phyloP scores from a whole-genome alignment of 202 grass and related monocot species.

The Thinopyrum obtusiflorum region DNA sequence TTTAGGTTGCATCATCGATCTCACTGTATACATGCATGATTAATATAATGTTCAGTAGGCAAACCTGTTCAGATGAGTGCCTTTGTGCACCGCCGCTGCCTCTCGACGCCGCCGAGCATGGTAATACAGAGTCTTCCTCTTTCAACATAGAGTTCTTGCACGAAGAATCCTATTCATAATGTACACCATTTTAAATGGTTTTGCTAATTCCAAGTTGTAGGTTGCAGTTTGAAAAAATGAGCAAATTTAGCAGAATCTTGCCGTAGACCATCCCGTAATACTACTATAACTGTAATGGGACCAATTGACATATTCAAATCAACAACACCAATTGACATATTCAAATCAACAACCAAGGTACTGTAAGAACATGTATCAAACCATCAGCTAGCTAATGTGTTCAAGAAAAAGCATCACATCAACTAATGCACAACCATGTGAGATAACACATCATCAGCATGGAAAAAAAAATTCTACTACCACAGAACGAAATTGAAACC shows the following conservation, averaged over 20 bases:
- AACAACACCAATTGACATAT: too few species aligned
- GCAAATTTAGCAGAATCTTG: background rate
- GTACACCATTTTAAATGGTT: background rate
- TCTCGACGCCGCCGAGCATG: background rate
- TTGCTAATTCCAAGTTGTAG: background rate
- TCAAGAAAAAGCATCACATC: too few species aligned
- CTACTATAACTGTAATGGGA: too few species aligned
- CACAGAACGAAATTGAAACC: too few species aligned
- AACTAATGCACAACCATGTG: too few species aligned
- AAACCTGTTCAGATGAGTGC: constrained; percentile 13
- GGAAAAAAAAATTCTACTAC: too few species aligned
- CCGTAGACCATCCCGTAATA: too few species aligned
- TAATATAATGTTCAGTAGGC: background rate
- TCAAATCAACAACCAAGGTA: too few species aligned
- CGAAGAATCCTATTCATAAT: background rate
- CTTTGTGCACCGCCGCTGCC: background rate
- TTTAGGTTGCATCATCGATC: background rate
- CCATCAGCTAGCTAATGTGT: too few species aligned
- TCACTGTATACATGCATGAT: background rate
- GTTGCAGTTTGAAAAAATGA: background rate
- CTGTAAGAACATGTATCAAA: too few species aligned
- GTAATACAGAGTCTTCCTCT: background rate
- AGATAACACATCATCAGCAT: too few species aligned
- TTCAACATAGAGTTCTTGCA: background rate
- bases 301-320: too few species aligned